Conservation (phyloP, 768 basidiomycete genomes). For the Russula brevipes region DNA sequence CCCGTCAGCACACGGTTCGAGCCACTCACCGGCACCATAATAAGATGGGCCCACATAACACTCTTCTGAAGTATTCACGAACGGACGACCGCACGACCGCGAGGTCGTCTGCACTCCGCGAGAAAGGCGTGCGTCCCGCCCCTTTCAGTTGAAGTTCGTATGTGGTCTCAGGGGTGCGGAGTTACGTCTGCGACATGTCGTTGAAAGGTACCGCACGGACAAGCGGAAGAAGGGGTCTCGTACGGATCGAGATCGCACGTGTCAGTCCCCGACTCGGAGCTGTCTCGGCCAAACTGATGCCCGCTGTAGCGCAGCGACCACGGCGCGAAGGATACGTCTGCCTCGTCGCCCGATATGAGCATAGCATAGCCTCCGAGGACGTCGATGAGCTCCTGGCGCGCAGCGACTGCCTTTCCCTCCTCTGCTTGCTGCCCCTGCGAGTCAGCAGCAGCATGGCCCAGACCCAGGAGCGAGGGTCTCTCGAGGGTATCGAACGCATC, state of each 20-base stretch:
- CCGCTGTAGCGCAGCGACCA: slow-evolving; percentile 92
- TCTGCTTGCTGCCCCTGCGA: slow-evolving; percentile 28
- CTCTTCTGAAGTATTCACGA: slow-evolving; percentile 66
- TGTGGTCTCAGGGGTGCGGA: slow-evolving; percentile 52
- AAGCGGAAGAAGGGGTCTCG: not conserved
- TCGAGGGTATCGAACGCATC: slow-evolving; percentile 72
- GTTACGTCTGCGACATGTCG: slow-evolving; percentile 57
- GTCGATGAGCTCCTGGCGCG: slow-evolving; percentile 70
- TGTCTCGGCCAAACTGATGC: slow-evolving; percentile 94
- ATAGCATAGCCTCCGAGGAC: slow-evolving; percentile 74
- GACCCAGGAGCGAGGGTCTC: slow-evolving; percentile 42
- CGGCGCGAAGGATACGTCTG: slow-evolving; percentile 41
- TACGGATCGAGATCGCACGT: slow-evolving; percentile 82
- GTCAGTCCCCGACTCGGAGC: slow-evolving; percentile 70
- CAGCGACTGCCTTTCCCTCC: slow-evolving; percentile 35
- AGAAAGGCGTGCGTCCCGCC: slow-evolving; percentile 89
- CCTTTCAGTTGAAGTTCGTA: slow-evolving; percentile 96
- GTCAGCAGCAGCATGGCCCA: slow-evolving; percentile 22
- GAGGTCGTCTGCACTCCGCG: slow-evolving; percentile 86
- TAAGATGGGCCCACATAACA: too few relatives aligned
- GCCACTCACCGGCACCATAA: too few relatives aligned
- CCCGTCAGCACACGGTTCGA: too few relatives aligned
- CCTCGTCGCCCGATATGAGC: slow-evolving; percentile 46
- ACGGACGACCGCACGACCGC: slow-evolving; percentile 94
- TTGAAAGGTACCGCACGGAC: not conserved